phyloP scores from a whole-genome alignment of 1,284 basidiomycete species.

The Fistulinella staudtii region DNA sequence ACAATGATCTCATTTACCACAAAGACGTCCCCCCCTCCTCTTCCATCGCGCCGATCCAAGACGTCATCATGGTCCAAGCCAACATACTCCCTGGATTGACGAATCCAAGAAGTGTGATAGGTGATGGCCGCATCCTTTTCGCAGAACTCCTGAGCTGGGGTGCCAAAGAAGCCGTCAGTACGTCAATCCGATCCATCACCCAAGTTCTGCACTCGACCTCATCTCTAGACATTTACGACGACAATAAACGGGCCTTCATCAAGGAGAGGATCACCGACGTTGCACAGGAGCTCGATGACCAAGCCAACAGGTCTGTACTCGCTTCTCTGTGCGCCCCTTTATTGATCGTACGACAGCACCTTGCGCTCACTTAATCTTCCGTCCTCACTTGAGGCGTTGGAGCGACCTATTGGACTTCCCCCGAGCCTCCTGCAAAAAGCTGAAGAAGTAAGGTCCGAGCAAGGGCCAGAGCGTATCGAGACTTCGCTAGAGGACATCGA shows the following conservation, averaged over 20 bases:
- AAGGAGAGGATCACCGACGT: slow-evolving; percentile 63
- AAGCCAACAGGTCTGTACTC: slow-evolving; percentile 55
- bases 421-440: slow-evolving; percentile 85
- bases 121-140: slow-evolving; percentile 61
- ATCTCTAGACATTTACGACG: slow-evolving; percentile 76
- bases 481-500: slow-evolving; percentile 72
- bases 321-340: background rate
- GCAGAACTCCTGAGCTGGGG: slow-evolving; percentile 81
- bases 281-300: slow-evolving; percentile 65
- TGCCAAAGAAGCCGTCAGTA: slow-evolving; percentile 86
- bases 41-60: slow-evolving; percentile 63
- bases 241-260: slow-evolving; percentile 74
- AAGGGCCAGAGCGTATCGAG: slow-evolving; percentile 73
- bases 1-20: slow-evolving; percentile 97
- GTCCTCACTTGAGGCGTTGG: slow-evolving; percentile 83
- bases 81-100: slow-evolving; percentile 58
- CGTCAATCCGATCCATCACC: slow-evolving; percentile 25
- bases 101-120: slow-evolving; percentile 55
- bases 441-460: slow-evolving; percentile 77
- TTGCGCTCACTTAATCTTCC: slow-evolving; percentile 79
- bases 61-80: slow-evolving; percentile 68
- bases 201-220: background rate
- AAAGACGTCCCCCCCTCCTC: slow-evolving; percentile 77
- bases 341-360: slow-evolving; percentile 41
- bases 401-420: slow-evolving; percentile 83